A percentile compares a stretch with the other conserved stretches of the same genome.
phyloP scores from a whole-genome alignment of 202 grass and related monocot species.

The Schoenoplectus triqueter region DNA sequence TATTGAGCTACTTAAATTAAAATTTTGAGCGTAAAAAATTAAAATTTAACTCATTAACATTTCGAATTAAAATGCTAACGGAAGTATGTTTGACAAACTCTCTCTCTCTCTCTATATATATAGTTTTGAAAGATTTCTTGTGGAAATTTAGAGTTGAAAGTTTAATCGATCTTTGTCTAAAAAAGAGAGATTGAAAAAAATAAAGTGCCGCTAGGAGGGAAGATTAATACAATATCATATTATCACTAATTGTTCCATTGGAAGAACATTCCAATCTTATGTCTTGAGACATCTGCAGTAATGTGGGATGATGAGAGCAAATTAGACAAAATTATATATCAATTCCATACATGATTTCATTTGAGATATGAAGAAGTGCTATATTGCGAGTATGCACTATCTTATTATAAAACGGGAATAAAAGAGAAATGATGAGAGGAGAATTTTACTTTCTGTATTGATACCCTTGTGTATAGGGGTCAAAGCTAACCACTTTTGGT shows the following conservation, averaged over 20 bases:
- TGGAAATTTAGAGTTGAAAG: no score
- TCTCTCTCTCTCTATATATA: no score
- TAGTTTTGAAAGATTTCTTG: no score
- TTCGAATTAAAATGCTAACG: no score
- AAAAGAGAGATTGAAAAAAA: background rate
- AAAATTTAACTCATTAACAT: no score
- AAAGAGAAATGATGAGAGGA: background rate
- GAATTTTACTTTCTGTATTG: conserved; percentile 15
- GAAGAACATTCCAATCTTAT: no score
- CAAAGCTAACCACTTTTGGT: conserved; percentile 26
- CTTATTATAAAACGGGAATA: background rate
- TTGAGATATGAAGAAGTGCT: conserved; percentile 13
- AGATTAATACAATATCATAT: no score
- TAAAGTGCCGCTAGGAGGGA: background rate
- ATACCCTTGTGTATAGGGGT: background rate
- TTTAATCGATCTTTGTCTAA: no score
- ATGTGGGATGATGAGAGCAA: background rate
- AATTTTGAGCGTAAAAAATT: no score
- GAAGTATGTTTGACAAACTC: no score
- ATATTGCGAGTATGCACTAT: background rate
- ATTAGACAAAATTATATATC: background rate
- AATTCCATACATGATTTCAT: background rate
- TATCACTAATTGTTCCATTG: no score
- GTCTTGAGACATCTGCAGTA: background rate
- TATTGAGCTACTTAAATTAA: no score